Evolutionary conservation across 2,329 filamentous ascomycete genomes (phyloP).

Genomic region (Aspergillus quadricinctus): DNA sequence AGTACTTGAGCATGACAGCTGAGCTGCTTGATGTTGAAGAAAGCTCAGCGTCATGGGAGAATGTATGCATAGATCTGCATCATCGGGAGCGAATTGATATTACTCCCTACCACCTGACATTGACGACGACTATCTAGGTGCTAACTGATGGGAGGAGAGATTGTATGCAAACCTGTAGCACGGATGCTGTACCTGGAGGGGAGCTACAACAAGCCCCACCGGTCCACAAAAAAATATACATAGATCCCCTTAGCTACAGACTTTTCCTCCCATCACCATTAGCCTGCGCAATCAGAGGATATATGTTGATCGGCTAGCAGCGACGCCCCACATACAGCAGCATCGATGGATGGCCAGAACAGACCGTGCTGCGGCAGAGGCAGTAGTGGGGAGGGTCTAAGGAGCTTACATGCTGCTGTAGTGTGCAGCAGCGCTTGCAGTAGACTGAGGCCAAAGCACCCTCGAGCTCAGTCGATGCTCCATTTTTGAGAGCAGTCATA

Average conservation of each 20-base stretch:
- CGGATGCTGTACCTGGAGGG: neutral
- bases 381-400: slow-evolving; percentile 6
- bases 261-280: neutral
- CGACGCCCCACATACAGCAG: slow-evolving; percentile 1
- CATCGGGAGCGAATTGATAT: neutral
- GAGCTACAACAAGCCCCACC: neutral
- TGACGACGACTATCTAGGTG: neutral
- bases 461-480: slow-evolving; percentile 2
- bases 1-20: neutral
- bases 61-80: neutral
- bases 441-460: slow-evolving; percentile 9
- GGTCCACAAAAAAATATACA: neutral
- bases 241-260: neutral
- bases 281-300: neutral
- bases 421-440: slow-evolving; percentile 6
- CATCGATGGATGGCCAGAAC: slow-evolving; percentile 5
- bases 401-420: slow-evolving; percentile 8
- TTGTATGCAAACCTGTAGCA: neutral
- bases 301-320: neutral
- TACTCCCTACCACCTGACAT: neutral
- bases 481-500: slow-evolving; percentile 1
- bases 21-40: neutral
- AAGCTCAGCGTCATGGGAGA: neutral
- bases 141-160: neutral
- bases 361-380: slow-evolving; percentile 8